Conservation (phyloP, 139 green algal genomes). For the Cymbomonas tetramitiformis region DNA sequence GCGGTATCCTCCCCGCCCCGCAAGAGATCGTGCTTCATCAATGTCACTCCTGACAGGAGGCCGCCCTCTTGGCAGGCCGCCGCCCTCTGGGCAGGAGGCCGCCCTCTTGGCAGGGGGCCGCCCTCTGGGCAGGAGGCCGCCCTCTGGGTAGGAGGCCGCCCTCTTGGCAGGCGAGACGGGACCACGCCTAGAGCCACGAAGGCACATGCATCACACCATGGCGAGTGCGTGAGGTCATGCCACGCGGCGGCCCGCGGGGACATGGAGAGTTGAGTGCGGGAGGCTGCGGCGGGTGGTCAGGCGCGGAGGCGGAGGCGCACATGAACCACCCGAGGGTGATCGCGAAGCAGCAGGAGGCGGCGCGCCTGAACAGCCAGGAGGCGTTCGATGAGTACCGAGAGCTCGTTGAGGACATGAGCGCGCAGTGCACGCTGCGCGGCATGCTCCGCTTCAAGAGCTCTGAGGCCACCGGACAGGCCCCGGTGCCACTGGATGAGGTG, state of each 20-base stretch:
- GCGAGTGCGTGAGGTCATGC: too few species aligned
- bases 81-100: background rate
- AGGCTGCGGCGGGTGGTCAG: too few species aligned
- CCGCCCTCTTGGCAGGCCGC: too few species aligned
- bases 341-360: slow-evolving; percentile 67
- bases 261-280: too few species aligned
- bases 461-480: background rate
- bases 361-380: slow-evolving; percentile 19
- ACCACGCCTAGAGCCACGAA: too few species aligned
- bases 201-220: too few species aligned
- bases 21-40: too few species aligned
- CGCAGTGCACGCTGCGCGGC: slow-evolving; percentile 66
- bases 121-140: too few species aligned
- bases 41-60: background rate
- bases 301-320: slow-evolving; percentile 54
- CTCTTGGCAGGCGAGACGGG: too few species aligned
- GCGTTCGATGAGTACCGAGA: slow-evolving; percentile 44
- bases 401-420: slow-evolving; percentile 57
- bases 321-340: slow-evolving; percentile 84
- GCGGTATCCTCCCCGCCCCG: background rate
- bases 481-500: slow-evolving; percentile 47
- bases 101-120: background rate
- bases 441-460: slow-evolving; percentile 65
- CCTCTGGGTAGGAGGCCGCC: background rate
- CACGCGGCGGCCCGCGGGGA: slow-evolving; percentile 21